Evolutionary conservation across 257 asterid genomes (phyloP).

Genomic region (Cinchona pubescens): DNA sequence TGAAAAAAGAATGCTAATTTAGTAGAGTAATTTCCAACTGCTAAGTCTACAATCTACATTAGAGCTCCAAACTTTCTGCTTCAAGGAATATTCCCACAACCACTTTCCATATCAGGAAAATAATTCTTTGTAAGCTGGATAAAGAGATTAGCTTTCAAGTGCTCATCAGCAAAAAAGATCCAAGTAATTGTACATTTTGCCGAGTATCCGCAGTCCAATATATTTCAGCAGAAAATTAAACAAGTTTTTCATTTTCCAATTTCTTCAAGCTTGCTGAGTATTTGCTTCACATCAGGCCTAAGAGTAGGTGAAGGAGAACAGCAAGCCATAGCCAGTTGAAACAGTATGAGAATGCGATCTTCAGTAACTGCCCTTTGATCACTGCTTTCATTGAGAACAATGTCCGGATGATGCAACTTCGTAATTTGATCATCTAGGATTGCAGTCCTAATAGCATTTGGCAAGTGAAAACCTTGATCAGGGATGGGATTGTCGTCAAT

Average conservation of each 20-base stretch:
- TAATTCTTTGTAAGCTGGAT: neutral
- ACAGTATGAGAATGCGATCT: slow-evolving; percentile 46
- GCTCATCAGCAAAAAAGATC: neutral
- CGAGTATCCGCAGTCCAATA: neutral
- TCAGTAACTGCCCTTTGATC: slow-evolving; percentile 37
- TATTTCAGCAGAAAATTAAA: neutral
- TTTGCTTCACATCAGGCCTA: slow-evolving; percentile 59
- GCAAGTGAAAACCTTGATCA: slow-evolving; percentile 57
- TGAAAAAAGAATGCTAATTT: neutral
- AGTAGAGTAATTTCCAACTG: too few relatives aligned
- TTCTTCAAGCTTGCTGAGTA: slow-evolving; percentile 69
- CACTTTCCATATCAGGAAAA: neutral
- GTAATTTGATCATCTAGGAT: slow-evolving; percentile 61
- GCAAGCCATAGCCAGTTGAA: slow-evolving; percentile 81
- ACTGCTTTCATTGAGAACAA: slow-evolving; percentile 46
- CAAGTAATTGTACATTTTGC: neutral
- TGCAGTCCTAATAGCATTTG: slow-evolving; percentile 55
- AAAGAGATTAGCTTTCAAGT: neutral
- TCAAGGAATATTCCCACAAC: neutral
- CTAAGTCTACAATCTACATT: neutral
- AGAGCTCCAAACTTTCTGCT: neutral
- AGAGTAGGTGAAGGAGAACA: slow-evolving; percentile 71
- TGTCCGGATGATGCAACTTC: slow-evolving; percentile 56
- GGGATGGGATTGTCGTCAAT: slow-evolving; percentile 42
- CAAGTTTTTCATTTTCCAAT: slow-evolving; percentile 35